A percentile compares a stretch with the other conserved stretches of the same genome.
Evolutionary conservation across 176 grass and related monocot genomes (phyloP).

Genomic region (Musa schizocarpa): DNA sequence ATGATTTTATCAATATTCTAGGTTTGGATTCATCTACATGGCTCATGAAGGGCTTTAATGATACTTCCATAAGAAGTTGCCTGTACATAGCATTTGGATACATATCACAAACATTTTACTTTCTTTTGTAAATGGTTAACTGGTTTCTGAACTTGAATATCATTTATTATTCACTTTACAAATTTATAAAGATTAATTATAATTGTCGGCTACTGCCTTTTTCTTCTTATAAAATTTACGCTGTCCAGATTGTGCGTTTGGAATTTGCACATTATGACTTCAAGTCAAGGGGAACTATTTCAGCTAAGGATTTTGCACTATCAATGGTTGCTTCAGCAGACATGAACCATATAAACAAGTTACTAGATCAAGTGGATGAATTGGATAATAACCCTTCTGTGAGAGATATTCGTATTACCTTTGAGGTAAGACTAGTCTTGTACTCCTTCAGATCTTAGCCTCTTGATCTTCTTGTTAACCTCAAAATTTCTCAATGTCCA

Average conservation of each 20-base stretch:
- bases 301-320: constrained; percentile 81
- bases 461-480: constrained; percentile 3
- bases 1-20: too few species aligned
- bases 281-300: constrained; percentile 58
- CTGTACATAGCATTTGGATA: too few species aligned
- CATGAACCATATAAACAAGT: constrained; percentile 65
- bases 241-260: constrained; percentile 58
- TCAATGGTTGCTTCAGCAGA: constrained; percentile 94
- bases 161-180: too few species aligned
- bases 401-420: constrained; percentile 53
- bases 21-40: too few species aligned
- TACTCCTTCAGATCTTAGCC: background rate
- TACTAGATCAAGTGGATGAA: constrained; percentile 60
- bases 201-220: background rate
- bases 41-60: too few species aligned
- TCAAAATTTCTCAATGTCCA: constrained; percentile 11
- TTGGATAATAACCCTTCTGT: constrained; percentile 44
- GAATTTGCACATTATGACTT: constrained; percentile 94
- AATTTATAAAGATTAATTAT: background rate
- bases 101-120: too few species aligned
- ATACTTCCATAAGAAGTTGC: too few species aligned
- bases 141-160: background rate
- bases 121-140: background rate
- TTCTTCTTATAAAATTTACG: background rate
- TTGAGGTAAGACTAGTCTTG: constrained; percentile 44